Percentiles rank a stretch among this genome's conserved stretches.
Evolutionary conservation across 306 rosid genomes (phyloP).

Genomic region (Dalbergia cultrata): DNA sequence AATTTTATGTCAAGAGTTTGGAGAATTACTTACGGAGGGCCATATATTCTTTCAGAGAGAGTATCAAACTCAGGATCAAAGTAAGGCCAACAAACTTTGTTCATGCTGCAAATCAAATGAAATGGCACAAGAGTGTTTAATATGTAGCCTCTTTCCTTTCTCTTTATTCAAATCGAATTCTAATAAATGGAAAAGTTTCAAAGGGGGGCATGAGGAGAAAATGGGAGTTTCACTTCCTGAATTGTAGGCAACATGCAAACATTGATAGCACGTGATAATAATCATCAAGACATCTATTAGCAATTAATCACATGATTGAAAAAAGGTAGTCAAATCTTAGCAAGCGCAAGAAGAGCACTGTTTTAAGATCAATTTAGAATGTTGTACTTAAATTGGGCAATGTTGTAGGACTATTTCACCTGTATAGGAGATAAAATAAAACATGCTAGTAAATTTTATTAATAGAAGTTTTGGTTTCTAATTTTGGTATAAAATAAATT

Average conservation of each 20-base stretch:
- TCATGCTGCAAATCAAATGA: constrained; percentile 57
- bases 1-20: neutral
- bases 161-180: constrained; percentile 1
- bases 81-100: constrained; percentile 73
- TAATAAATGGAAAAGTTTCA: neutral
- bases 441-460: neutral
- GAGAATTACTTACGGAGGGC: constrained; percentile 66
- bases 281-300: neutral
- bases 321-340: constrained; percentile 18
- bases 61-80: constrained; percentile 81
- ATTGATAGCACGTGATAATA: neutral
- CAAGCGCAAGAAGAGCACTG: neutral
- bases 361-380: neutral
- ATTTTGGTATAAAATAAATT: neutral
- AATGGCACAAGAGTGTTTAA: neutral
- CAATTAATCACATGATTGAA: constrained; percentile 2
- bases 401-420: neutral
- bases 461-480: neutral
- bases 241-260: neutral
- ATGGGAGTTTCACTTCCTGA: neutral
- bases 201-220: neutral
- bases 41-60: constrained; percentile 70
- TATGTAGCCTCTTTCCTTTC: neutral
- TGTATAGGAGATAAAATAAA: neutral
- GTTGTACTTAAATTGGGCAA: neutral